Evolutionary conservation across 495 filamentous ascomycete species (phyloP).

Genomic region (Podospora appendiculata): DNA sequence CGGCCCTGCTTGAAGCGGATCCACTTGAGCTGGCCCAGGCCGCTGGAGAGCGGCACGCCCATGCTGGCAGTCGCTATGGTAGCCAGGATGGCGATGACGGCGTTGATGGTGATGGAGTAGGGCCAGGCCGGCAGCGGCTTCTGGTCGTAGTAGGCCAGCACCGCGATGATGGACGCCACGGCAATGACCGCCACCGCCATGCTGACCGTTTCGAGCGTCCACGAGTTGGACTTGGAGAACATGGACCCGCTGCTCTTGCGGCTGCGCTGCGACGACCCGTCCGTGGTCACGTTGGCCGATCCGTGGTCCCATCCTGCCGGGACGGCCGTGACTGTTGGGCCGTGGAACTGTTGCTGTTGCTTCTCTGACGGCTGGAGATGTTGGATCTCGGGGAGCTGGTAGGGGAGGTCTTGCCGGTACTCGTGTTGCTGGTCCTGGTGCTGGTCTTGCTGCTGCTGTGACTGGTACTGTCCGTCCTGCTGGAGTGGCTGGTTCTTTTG

Average conservation of each 20-base stretch:
- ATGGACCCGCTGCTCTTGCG: background rate
- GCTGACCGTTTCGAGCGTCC: constrained; percentile 14
- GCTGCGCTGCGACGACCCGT: background rate
- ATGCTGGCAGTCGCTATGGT: constrained; percentile 18
- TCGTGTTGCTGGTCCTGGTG: background rate
- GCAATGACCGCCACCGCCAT: constrained; percentile 9
- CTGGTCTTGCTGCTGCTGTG: background rate
- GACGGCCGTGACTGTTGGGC: background rate
- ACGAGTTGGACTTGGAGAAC: constrained; percentile 8
- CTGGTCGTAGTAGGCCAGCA: constrained; percentile 32
- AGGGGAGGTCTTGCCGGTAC: background rate
- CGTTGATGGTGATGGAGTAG: constrained; percentile 17
- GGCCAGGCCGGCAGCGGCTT: constrained; percentile 35
- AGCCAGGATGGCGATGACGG: constrained; percentile 8
- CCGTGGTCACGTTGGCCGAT: background rate
- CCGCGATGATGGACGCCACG: constrained; percentile 26
- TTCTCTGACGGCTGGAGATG: background rate
- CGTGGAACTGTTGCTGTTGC: background rate
- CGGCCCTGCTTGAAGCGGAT: constrained; percentile 34
- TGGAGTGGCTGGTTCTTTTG: background rate
- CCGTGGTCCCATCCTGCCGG: background rate
- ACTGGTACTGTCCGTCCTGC: background rate
- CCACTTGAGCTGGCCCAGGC: constrained; percentile 40
- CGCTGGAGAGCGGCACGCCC: constrained; percentile 31
- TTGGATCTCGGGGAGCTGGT: background rate